Percentiles rank a stretch among this genome's conserved stretches.
Conservation (phyloP, 257 asterid genomes). For the Perilla frutescens region DNA sequence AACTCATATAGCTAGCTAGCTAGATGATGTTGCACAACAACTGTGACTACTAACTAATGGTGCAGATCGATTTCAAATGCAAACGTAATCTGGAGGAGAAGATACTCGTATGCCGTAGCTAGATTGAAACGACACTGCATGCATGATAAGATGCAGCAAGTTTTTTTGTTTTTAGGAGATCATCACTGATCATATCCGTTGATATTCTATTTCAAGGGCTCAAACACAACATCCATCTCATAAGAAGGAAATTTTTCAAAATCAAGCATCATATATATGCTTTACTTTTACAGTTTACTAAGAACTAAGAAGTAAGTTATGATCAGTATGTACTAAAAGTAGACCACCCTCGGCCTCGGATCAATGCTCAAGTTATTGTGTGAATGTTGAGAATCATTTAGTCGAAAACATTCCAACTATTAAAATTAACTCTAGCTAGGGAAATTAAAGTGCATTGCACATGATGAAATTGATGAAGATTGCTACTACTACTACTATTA, state of each 20-base stretch:
- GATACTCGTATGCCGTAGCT: constrained; percentile 5
- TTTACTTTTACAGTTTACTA: constrained; percentile 1
- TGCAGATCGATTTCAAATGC: constrained; percentile 28
- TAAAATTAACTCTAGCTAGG: constrained; percentile 15
- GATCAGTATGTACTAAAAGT: not conserved
- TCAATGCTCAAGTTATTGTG: not conserved
- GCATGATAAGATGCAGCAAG: constrained; percentile 25
- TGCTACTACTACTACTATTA: constrained; percentile 20
- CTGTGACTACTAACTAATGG: constrained; percentile 35
- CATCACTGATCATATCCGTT: constrained; percentile 25
- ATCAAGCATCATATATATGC: constrained; percentile 15
- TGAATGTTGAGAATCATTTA: not conserved
- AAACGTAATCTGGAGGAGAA: constrained; percentile 27
- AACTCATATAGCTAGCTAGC: not conserved
- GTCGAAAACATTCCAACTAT: constrained; percentile 15
- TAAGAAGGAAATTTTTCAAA: constrained; percentile 23
- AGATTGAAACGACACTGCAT: not conserved
- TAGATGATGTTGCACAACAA: constrained; percentile 34
- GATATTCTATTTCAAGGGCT: constrained; percentile 39
- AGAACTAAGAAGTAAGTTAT: not conserved
- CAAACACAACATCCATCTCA: not conserved
- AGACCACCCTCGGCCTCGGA: not conserved
- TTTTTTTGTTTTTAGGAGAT: not conserved
- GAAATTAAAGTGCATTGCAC: not conserved
- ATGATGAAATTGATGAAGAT: not conserved